Conservation (phyloP, 2,329 filamentous ascomycete species). For the Fusarium brevicatenulatum region DNA sequence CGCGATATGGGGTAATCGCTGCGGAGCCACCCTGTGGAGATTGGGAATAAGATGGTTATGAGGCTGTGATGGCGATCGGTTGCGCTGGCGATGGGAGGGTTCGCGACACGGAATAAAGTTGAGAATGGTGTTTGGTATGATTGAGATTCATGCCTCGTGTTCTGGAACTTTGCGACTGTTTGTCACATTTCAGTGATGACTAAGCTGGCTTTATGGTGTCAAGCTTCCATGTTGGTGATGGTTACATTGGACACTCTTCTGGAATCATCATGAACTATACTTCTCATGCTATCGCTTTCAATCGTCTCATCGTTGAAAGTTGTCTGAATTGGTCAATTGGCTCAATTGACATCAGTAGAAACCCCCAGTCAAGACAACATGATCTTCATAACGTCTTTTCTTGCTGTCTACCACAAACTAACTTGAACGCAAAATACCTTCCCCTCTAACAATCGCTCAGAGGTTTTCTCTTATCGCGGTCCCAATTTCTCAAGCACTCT, state of each 20-base stretch:
- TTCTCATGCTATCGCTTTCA: neutral
- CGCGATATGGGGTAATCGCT: conserved; percentile 31
- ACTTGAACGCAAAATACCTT: conserved; percentile 35
- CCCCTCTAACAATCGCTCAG: conserved; percentile 24
- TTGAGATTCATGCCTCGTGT: conserved; percentile 17
- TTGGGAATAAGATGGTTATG: conserved; percentile 16
- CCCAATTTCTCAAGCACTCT: conserved; percentile 91
- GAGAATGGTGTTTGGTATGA: conserved; percentile 9
- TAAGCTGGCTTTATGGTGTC: conserved; percentile 18
- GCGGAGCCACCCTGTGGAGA: conserved; percentile 33
- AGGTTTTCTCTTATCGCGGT: conserved; percentile 69
- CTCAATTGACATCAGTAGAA: neutral
- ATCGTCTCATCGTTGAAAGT: neutral
- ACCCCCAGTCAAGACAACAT: neutral
- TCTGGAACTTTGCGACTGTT: conserved; percentile 22
- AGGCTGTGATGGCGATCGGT: neutral
- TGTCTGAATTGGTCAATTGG: neutral
- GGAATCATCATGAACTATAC: neutral
- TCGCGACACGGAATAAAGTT: neutral
- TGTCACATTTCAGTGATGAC: conserved; percentile 24
- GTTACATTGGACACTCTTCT: neutral
- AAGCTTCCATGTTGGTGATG: conserved; percentile 19
- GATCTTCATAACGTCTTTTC: conserved; percentile 38
- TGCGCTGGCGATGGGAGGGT: conserved; percentile 1
- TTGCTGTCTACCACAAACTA: conserved; percentile 38